phyloP scores from a whole-genome alignment of 768 basidiomycete genomes.

The Calocybe cyanea region DNA sequence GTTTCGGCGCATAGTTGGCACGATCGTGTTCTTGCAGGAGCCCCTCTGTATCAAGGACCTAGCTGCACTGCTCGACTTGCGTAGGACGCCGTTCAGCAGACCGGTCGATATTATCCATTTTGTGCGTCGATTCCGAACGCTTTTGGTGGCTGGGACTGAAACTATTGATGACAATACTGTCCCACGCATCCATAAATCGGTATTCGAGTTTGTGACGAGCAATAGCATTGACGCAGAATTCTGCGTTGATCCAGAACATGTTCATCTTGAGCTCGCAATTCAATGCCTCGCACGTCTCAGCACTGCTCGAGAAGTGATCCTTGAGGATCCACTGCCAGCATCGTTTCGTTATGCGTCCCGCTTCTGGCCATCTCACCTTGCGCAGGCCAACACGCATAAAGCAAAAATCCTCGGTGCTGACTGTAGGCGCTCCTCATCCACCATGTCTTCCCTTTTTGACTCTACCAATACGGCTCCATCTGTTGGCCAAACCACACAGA shows the following conservation, averaged over 20 bases:
- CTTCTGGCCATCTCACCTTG: not conserved
- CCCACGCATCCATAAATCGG: conserved; percentile 16
- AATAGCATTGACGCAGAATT: not conserved
- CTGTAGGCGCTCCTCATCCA: too few relatives aligned
- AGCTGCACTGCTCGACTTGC: conserved; percentile 3
- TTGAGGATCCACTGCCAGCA: not conserved
- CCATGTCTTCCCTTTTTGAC: too few relatives aligned
- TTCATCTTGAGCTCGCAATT: conserved; percentile 1
- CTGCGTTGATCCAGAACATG: not conserved
- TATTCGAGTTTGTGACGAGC: conserved; percentile 15
- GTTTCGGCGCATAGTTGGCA: conserved; percentile 14
- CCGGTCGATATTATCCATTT: conserved; percentile 12
- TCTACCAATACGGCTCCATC: too few relatives aligned
- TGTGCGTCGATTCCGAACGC: conserved; percentile 14
- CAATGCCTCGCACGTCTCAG: conserved; percentile 3
- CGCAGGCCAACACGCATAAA: not conserved
- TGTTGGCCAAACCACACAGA: too few relatives aligned
- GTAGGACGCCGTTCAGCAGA: not conserved
- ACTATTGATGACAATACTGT: conserved; percentile 7
- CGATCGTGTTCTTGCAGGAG: conserved; percentile 8
- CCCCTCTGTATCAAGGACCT: conserved; percentile 10
- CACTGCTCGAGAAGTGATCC: not conserved
- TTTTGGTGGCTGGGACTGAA: conserved; percentile 11
- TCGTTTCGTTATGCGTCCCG: conserved; percentile 1
- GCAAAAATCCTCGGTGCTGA: too few relatives aligned